These are phyloP conservation scores for Amaranthus palmeri DNA, from an alignment of 148 eudicot species.

Conservation along the genomic window DNA sequence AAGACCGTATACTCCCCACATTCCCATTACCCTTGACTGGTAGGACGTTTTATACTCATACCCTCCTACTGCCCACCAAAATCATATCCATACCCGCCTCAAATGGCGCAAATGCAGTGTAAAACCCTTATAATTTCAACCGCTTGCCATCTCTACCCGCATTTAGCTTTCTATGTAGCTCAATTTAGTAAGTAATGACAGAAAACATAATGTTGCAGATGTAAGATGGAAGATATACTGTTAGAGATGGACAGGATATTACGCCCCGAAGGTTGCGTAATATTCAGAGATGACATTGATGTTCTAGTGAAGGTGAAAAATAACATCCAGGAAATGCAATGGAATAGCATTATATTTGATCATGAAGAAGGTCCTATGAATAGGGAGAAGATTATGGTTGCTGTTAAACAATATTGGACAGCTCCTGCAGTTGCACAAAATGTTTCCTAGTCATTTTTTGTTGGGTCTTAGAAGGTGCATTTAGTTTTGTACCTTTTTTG, in stretches of 20 bases:
- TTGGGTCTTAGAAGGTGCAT: neutral
- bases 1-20: too few species aligned
- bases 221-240: constrained; percentile 61
- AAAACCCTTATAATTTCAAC: too few species aligned
- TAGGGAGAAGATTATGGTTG: constrained; percentile 65
- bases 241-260: constrained; percentile 84
- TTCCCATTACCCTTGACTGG: too few species aligned
- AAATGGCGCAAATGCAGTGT: too few species aligned
- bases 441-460: constrained; percentile 18
- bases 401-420: constrained; percentile 84
- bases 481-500: neutral
- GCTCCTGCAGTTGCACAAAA: constrained; percentile 29
- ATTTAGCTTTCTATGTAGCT: neutral
- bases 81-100: too few species aligned
- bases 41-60: too few species aligned
- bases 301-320: constrained; percentile 47
- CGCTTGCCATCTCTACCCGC: too few species aligned
- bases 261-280: constrained; percentile 68
- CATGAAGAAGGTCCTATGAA: constrained; percentile 64
- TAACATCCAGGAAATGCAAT: constrained; percentile 51
- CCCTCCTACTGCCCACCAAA: too few species aligned
- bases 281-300: constrained; percentile 74
- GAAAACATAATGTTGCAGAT: constrained; percentile 33
- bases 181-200: neutral
- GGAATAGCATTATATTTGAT: constrained; percentile 59